Evolutionary conservation across 768 basidiomycete species (phyloP), one percentile per base, ranked within the genome.

Genomic region (Lactarius deliciosus): DNA sequence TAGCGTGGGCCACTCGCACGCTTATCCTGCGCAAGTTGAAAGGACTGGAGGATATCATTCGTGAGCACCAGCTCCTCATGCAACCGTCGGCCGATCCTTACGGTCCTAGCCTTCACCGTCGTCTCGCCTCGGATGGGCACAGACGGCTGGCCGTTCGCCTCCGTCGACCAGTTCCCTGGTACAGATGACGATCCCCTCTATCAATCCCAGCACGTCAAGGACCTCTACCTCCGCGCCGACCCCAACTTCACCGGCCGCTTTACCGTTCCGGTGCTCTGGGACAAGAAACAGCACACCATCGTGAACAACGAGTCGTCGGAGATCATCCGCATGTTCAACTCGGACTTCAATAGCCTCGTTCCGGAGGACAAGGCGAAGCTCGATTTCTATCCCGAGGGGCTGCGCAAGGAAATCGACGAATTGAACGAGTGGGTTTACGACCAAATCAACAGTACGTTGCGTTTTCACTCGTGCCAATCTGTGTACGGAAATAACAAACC

Each of bases 231-330:
- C 72, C 86, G 83, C 70, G 90, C 84, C 0, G 79, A 92, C 70
- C 87, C 88, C 8, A 73, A 86, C 63, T 97, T 93, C 72, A 70
- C 71, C 3, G 93, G 92, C 60, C 82, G 89, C 45, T 94, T 93
- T 80, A 94, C 94, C 2, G 92, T 94, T 10, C 95, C 95, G 6
- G 77, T 94, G 40, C 81, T 99, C 6, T 99, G 94, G 92, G 97
- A 98, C 79, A 96, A 88, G 80, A 92, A 96, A 76, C 79, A 75
- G 53, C 79, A 88, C 55, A 90, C 89, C 47, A 90, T 98, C 70
- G 97, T 99, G 65, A 98, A 94, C 80, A 98, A 98, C 75, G 96
- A 99, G 75, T 90, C 88, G 70, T 87, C 91, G 2, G 96, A 98
- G 78, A 95, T 98, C 74, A 94, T 98, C 73, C 88, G 96, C 64